A percentile compares a stretch with the other conserved stretches of the same genome.
These are phyloP conservation scores for Paradendryphiella salina DNA, from an alignment of 2,329 filamentous ascomycete species.

Conservation along the genomic window DNA sequence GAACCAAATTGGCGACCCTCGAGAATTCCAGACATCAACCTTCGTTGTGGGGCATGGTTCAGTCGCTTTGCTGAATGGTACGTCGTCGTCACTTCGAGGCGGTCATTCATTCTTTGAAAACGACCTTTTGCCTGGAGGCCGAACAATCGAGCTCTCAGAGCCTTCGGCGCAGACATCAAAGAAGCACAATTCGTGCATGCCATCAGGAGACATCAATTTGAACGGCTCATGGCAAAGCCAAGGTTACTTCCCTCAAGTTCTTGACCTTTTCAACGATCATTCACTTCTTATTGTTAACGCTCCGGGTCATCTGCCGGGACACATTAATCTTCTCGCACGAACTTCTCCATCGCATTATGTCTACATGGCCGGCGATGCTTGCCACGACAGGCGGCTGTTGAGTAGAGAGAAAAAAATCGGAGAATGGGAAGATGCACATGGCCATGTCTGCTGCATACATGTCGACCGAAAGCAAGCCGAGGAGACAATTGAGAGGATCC, in stretches of 20 bases:
- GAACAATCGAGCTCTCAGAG: slow-evolving; percentile 51
- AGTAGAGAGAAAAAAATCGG: slow-evolving; percentile 58
- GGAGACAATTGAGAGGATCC: slow-evolving; percentile 51
- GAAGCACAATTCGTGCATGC: neutral
- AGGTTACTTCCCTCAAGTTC: slow-evolving; percentile 49
- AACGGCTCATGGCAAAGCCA: slow-evolving; percentile 49
- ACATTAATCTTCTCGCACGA: slow-evolving; percentile 56
- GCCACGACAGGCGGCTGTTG: slow-evolving; percentile 57
- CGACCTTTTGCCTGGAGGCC: slow-evolving; percentile 49
- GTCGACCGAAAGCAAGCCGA: slow-evolving; percentile 53
- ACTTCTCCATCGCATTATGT: slow-evolving; percentile 47
- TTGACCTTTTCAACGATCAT: slow-evolving; percentile 57
- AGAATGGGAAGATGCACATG: slow-evolving; percentile 53
- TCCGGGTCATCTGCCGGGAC: slow-evolving; percentile 59
- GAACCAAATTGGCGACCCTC: slow-evolving; percentile 50
- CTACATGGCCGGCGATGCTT: slow-evolving; percentile 59
- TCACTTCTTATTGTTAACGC: slow-evolving; percentile 55
- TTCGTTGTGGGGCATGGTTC: slow-evolving; percentile 49
- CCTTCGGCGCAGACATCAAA: slow-evolving; percentile 26
- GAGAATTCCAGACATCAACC: slow-evolving; percentile 43
- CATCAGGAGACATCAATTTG: slow-evolving; percentile 16
- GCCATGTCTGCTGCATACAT: slow-evolving; percentile 57
- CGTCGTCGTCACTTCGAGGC: slow-evolving; percentile 26
- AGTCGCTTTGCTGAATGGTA: slow-evolving; percentile 27
- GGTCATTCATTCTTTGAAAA: slow-evolving; percentile 50